Evolutionary conservation across 2,329 filamentous ascomycete genomes (phyloP), one percentile per base, ranked within the genome.

Genomic region (Bipolaris victoriae): DNA sequence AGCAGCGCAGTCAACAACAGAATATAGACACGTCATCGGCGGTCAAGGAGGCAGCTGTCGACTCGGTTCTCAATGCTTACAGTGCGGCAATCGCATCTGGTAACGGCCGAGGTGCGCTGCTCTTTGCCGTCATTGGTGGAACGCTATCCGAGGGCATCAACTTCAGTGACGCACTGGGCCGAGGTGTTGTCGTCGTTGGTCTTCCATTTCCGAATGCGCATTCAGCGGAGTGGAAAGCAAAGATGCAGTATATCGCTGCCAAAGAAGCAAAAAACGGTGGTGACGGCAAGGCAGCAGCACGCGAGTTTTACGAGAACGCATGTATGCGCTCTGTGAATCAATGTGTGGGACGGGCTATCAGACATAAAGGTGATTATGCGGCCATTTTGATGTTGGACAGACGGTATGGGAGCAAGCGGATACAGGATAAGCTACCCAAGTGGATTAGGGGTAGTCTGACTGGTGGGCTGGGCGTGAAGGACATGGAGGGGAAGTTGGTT

Each of bases 321-420:
- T 97, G 93, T 75, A 97, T 99, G 93, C 84, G 95, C 37, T 92
- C 93, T 4, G 95, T 99, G 4, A 99, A 99, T 75, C 95, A 99
- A 80, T 95, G 91, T 71, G 93, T 99, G 65, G 95, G 95, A 0
- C 83, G 95, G 57, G 95, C 92, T 1, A 97, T 99, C 67, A 83
- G 95, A 45, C 95, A 99, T 73, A 85, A 84, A 53, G 86, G 85
- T 22, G 95, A 99, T 77, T 98, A 96, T 77, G 95, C 95, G 4
- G 88, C 90, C 15, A 97, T 99, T 62, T 78, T 97, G 55, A 83
- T 99, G 71, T 80, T 95, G 33, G 95, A 99, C 76, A 82, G 84
- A 62, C 82, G 95, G 49, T 99, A 95, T 76, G 85, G 83, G n/a
- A 86, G 84, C 26, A 82, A 86, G 47, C 84, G 90, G 52, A 92